Conservation (phyloP, 805 yeast species). For the Saccharomycopsis synnaedendra region DNA sequence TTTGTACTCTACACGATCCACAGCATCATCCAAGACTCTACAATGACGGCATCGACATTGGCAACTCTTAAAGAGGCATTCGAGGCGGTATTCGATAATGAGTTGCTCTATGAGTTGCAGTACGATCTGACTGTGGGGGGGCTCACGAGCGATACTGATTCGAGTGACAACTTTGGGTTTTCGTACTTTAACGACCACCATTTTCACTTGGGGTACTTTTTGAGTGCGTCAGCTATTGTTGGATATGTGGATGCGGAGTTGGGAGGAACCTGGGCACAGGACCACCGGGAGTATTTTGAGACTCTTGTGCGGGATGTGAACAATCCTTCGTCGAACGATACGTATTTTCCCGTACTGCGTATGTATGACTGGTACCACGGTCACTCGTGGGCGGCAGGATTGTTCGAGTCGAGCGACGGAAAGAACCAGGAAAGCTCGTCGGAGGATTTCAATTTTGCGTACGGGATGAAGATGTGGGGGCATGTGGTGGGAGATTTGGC, state of each 20-base stretch:
- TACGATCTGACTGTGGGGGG: constrained; percentile 48
- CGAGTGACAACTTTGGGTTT: constrained; percentile 53
- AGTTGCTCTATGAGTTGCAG: constrained; percentile 33
- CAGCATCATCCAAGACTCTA: constrained; percentile 34
- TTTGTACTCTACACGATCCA: constrained; percentile 40
- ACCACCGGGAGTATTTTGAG: constrained; percentile 46
- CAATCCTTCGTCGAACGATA: constrained; percentile 44
- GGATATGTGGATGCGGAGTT: constrained; percentile 52
- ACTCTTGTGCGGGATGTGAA: constrained; percentile 55
- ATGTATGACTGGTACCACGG: constrained; percentile 65
- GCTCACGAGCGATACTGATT: constrained; percentile 39
- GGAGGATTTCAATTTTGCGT: constrained; percentile 60
- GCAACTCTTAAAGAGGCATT: constrained; percentile 33
- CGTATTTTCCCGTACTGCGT: constrained; percentile 52
- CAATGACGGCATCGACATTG: constrained; percentile 26
- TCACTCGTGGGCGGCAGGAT: constrained; percentile 66
- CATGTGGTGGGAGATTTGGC: constrained; percentile 35
- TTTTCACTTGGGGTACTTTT: constrained; percentile 76
- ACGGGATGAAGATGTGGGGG: constrained; percentile 64
- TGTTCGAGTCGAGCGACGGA: constrained; percentile 52
- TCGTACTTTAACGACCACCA: constrained; percentile 79
- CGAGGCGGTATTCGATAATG: constrained; percentile 27
- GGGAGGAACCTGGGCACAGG: constrained; percentile 40
- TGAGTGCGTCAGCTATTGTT: constrained; percentile 73
- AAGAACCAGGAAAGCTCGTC: constrained; percentile 63